Evolutionary conservation across 2,329 filamentous ascomycete genomes (phyloP), one percentile per base, ranked within the genome.

Genomic region (Lachnellula arida): DNA sequence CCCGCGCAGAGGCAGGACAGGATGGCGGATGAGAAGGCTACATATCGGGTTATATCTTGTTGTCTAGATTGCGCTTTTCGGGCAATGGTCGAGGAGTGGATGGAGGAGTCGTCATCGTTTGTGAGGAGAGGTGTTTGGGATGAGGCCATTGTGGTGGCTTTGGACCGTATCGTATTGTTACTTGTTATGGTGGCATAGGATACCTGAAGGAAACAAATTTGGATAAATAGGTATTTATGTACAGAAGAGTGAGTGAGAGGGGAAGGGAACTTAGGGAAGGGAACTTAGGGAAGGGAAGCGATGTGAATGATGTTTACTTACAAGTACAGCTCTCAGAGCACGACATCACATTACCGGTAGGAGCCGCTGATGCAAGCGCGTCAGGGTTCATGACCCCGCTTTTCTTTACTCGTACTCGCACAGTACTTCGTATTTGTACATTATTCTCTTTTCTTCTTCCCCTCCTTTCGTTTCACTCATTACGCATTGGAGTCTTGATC

Each of bases 1-100:
- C 93, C 94, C 32, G 91, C 93, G 70, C 89, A 94, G 34, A 97
- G 80, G 14, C 82, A 77, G 15, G 78, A 77, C 15, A 83, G 60
- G 32, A 85, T 77, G 28, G 83, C 78, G 22, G 76, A 75, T 28
- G 78, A 61, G 65, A 85, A 84, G 54, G 82, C 78, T 46, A 80
- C 54, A 62, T 70, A 70, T 54, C 68, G 62, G 12, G 55, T 61
- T 9, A 67, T 43, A 40, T 69, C 59, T 49, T 60, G 62, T 25
- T 63, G 55, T 49, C 56, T 55, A 19, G 56, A 60, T 56, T 58
- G 34, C 37, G 49, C 25, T 49, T 19, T n/a, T 15, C 60, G 61
- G 34, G 58, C 15, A 42, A 7, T 53, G 42, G 37, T 56, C 32
- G 60, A 63, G 15, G 63, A 62, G 15, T 11, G 56, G 12, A 57